Evolutionary conservation across 495 filamentous ascomycete species (phyloP), one percentile per base, ranked within the genome.

Genomic region (Penicillium dipodomyicola): DNA sequence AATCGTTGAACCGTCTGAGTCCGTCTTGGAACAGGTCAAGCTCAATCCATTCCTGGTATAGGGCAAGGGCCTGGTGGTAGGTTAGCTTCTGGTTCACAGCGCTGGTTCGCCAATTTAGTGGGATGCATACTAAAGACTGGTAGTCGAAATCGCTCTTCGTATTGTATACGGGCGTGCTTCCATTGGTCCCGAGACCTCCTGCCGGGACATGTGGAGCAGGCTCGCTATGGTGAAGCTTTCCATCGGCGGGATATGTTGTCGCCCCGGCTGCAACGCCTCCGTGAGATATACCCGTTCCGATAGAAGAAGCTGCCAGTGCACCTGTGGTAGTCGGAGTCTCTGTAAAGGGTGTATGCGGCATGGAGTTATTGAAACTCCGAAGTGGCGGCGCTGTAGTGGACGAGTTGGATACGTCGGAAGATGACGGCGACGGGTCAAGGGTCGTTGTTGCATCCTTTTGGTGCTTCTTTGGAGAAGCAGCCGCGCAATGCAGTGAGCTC

Each of bases 41-140:
- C 69, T 96, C 91, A 59, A 94, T 91, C 78, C 81, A 96, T 73
- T 96, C 92, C 58, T 92, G 86, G 62, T 91, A 90, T 2, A 92
- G 74, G 6, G 77, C 87, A 8, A 93, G 79, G 6, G 76, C 72
- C 73, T 77, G 44, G 69, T 17, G 19, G 52, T 63, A 68, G 77
- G 62, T 61, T 60, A 62, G 42, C 60, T 46, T 14, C 7, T 10
- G 19, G 23, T 8, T 0, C 10, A 10, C 55, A 48, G 12, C 47
- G 49, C 3, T 20, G 15, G 9, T 37, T 19, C 37, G 1, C 12
- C 14, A 27, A 46, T n/a, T 17, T 19, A 14, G 33, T 6, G 10
- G 15, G 22, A 29, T 46, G 20, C 67, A 29, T 67, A 76, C 73
- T 55, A 91, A 72, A 1, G 87, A 90, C 56, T 90, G 72, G 65